Percentiles rank a stretch among this genome's conserved stretches.
Evolutionary conservation across 2,329 filamentous ascomycete genomes (phyloP).

Genomic region (Claviceps monticola): DNA sequence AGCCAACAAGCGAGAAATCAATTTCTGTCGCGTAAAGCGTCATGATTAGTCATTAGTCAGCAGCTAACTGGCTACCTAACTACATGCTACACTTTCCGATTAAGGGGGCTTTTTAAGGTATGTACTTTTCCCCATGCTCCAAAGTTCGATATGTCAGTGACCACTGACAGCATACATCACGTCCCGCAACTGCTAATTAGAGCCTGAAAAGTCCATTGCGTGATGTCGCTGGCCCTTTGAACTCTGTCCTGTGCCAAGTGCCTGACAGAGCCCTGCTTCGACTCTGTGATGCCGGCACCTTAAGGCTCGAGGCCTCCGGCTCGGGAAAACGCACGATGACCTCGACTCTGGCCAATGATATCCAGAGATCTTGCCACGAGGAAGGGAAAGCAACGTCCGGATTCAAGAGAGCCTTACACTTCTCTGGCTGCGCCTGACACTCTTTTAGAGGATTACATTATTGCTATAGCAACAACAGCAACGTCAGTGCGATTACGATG

Average conservation of each 20-base stretch:
- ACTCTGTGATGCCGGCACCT: not conserved
- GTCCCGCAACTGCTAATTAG: not conserved
- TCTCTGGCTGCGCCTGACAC: not conserved
- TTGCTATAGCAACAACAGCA: not conserved
- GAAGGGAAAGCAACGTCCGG: not conserved
- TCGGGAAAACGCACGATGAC: not conserved
- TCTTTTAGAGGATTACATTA: not conserved
- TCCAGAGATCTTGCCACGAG: not conserved
- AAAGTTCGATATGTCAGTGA: too few species aligned
- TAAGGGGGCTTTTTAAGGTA: too few species aligned
- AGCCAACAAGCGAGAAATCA: not conserved
- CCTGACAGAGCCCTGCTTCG: not conserved
- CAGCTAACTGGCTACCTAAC: too few species aligned
- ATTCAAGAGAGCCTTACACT: not conserved
- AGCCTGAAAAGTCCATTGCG: not conserved
- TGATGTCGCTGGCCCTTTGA: not conserved
- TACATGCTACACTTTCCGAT: too few species aligned
- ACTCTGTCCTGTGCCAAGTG: not conserved
- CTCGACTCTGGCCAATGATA: not conserved
- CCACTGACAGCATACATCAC: too few species aligned
- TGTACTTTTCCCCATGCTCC: too few species aligned
- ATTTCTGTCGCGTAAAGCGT: not conserved
- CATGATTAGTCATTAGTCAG: constrained; percentile 6
- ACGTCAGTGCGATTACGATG: not conserved
- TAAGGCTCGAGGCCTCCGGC: not conserved